Base-by-base conservation (phyloP, 1,284 basidiomycete genomes). In the Moesziomyces globuligerus region DNA sequence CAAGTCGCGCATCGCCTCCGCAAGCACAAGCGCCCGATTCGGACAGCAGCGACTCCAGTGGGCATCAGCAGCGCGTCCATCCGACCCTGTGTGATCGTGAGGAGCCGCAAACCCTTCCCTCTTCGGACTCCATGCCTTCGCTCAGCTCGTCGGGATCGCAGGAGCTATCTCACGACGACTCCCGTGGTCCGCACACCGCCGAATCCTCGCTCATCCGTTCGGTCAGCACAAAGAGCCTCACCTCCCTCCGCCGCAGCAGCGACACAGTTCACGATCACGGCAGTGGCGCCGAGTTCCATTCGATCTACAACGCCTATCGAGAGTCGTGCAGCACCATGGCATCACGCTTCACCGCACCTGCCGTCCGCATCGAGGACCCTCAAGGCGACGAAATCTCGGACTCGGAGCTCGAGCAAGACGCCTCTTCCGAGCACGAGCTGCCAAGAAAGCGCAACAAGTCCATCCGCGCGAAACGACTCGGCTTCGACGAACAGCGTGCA, bases 401-500 rank as follows among this genome's bases (percentile, higher is more conserved):
- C 32, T 45, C 50, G 15, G 68, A 72, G 40, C 34, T 64, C 10
- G 56, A 60, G 15, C 34, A 20, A 39, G 49, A 32, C 34, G 21
- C 7, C 5, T 47, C 53, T n/a, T 48, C 57, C 5, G 17, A 32
- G 8, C 59, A 52, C 25, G 66, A 61, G 13, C 10, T 48, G 20
- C 71, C 71, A 1, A 41, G 71, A 5, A 74, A 74, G 49, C 51
- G 64, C 29, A 62, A 51, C 56, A 74, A 71, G 43, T 40, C 53
- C 4, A 34, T 25, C 17, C 48, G 61, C 17, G 58, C 45, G 28
- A 48, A 36, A 6, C 24, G 43, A 7, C 39, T 66, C 20, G 72
- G 56, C 40, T 74, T 72, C 34, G 72, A 74, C 5, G 68, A 70
- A 8, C 72, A 74, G 52, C 64, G 72, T 17, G 72, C 62, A 17